Base-by-base conservation (phyloP, 2,329 filamentous ascomycete genomes). In the Phialophora expanda region DNA sequence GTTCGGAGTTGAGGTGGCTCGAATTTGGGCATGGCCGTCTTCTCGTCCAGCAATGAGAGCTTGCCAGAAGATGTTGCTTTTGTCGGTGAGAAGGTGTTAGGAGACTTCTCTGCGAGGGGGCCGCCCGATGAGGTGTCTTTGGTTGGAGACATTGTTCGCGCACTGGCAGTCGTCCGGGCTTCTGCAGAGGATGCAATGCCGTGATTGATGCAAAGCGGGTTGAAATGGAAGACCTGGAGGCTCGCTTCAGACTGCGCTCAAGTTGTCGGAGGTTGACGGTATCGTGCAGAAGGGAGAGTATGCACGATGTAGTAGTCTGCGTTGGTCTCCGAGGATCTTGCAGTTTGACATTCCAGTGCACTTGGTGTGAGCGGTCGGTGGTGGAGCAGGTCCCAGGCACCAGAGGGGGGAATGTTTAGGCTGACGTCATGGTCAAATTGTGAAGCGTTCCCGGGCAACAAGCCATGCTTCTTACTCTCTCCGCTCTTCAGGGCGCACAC, bases 61-160 rank as follows among this genome's bases (percentile, higher is more conserved):
- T 66, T 64, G 8, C 34, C 50, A 11, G 59, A 20, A 46, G 61
- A 62, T 48, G 24, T 50, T 38, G 65, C 14, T n/a, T 68, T 66
- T n/a, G 66, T 28, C 17, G 68, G 67, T n/a, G 68, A 70, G 24
- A 50, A 30, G 26, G 66, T 66, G 46, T 70, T 70, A 20, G 66
- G 63, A 12, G 62, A 66, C 3, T 61, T 61, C 44, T 70, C 68
- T 50, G 56, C 20, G 34, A 70, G 66, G 55, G 63, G 48, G 12
- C 30, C 53, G 17, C 32, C 30, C 6, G 54, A 17, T 7, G 30
- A 32, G 56, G 50, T 20, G 56, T 51, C 41, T 56, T 69, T 66
- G 44, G 57, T 67, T 12, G 64, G 62, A 41, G 67, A 69, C 65
- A 67, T 67, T 38, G 24, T 55, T 55, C 20, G 53, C 28, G 26